Conservation (phyloP, 257 asterid species). For the Rubia yunnanensis region DNA sequence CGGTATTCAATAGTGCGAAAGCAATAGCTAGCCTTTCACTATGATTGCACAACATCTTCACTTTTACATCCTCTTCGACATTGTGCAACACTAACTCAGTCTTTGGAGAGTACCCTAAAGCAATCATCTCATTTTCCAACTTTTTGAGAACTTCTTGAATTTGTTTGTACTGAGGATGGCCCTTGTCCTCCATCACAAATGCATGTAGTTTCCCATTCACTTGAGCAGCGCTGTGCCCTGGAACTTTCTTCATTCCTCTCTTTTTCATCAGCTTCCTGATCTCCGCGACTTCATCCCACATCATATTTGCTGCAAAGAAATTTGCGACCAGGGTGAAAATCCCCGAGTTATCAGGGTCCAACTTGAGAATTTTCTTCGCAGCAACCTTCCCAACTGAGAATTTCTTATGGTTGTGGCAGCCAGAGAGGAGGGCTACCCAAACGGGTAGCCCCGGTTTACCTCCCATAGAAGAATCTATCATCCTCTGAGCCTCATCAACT, state of each 20-base stretch:
- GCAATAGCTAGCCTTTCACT: too few relatives aligned
- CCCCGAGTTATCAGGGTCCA: constrained; percentile 46
- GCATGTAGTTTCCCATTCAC: constrained; percentile 50
- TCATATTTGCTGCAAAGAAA: constrained; percentile 63
- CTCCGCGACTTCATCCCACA: constrained; percentile 60
- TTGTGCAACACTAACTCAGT: constrained; percentile 2
- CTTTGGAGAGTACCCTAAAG: constrained; percentile 27
- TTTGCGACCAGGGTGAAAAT: constrained; percentile 54
- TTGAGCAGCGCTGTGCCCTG: constrained; percentile 57
- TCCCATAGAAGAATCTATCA: constrained; percentile 37
- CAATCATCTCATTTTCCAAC: constrained; percentile 50
- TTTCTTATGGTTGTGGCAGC: constrained; percentile 64
- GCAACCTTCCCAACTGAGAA: constrained; percentile 44
- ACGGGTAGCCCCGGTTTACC: constrained; percentile 46
- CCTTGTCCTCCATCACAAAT: constrained; percentile 52
- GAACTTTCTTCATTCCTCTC: constrained; percentile 50
- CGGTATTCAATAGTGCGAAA: too few relatives aligned
- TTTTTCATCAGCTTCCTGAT: constrained; percentile 53
- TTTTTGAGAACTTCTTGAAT: constrained; percentile 30
- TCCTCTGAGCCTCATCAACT: constrained; percentile 50
- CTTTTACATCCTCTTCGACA: constrained; percentile 32
- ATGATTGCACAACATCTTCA: too few relatives aligned
- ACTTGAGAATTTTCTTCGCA: constrained; percentile 59
- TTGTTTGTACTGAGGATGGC: constrained; percentile 41
- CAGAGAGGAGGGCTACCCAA: constrained; percentile 86